Conservation (phyloP, 345 rosid species). For the Gossypium turneri region DNA sequence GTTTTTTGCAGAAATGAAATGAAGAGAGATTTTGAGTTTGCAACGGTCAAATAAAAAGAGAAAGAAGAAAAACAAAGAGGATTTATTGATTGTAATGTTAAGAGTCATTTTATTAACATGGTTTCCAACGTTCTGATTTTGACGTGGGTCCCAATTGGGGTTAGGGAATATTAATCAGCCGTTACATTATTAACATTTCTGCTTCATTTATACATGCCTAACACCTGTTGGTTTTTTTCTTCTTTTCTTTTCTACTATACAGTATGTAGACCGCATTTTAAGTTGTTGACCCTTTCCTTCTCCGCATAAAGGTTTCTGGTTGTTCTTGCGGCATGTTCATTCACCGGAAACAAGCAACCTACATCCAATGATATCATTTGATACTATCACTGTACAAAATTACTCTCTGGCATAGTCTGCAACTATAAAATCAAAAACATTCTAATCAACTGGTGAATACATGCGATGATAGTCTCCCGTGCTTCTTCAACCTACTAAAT, state of each 20-base stretch:
- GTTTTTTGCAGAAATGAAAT: neutral
- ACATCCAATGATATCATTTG: slow-evolving; percentile 9
- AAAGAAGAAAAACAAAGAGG: neutral
- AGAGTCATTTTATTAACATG: neutral
- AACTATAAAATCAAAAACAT: slow-evolving; percentile 35
- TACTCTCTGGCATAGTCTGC: neutral
- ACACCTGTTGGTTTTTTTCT: too few relatives aligned
- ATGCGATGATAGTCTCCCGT: slow-evolving; percentile 85
- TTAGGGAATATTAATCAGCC: slow-evolving; percentile 6
- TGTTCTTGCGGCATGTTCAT: slow-evolving; percentile 86
- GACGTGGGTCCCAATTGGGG: slow-evolving; percentile 27
- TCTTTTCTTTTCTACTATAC: neutral
- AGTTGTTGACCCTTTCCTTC: slow-evolving; percentile 66
- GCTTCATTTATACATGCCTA: too few relatives aligned
- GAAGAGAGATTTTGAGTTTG: slow-evolving; percentile 16
- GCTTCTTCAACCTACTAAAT: slow-evolving; percentile 57
- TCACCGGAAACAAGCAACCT: slow-evolving; percentile 76
- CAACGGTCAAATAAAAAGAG: slow-evolving; percentile 44
- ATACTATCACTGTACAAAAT: neutral
- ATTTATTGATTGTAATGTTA: neutral
- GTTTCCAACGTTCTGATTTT: slow-evolving; percentile 34
- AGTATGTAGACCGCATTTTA: neutral
- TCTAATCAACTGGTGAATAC: slow-evolving; percentile 93
- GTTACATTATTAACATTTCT: neutral
- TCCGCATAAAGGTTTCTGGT: slow-evolving; percentile 78